Evolutionary conservation across 2,329 filamentous ascomycete genomes (phyloP), one percentile per base, ranked within the genome.

Genomic region (Coniochaeta ligniaria): DNA sequence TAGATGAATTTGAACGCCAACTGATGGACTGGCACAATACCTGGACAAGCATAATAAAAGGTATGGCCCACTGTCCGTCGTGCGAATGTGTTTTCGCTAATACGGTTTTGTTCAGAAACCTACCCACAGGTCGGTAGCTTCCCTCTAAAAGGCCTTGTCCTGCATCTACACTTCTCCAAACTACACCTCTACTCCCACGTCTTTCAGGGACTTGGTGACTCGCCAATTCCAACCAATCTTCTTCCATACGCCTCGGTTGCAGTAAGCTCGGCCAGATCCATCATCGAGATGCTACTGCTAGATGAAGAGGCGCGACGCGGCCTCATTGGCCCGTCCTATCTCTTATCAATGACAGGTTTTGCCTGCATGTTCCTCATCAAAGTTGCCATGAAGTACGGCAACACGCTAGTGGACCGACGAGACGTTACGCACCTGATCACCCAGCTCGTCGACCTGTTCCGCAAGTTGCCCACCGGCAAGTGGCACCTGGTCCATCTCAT

Each of bases 281-380:
- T 75, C 43, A 69, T 77, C 58, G 70, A 74, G 31, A 67, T 76
- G 60, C 65, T 76, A 1, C 61, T 75, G 3, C 68, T 65, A 3
- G 74, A 77, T 43, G 62, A 65, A 9, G 70, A 74, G 36, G 71
- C 77, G 16, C 67, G 69, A 6, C 66, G 67, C 24, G 67, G 69
- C 0, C 69, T 67, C 1, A 43, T 28, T 71, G 77, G 80, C 1
- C 80, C 80, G 1, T 77, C 78, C 3, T 82, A 81, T 57, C 73
- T 81, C 50, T 77, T 80, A 60, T 79, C 77, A 52, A 83, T 82
- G 80, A 80, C 78, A 0, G 78, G 77, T 0, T 82, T 82, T 61
- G 79, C 80, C 1, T 81, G 78, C 65, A 78, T 81, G 64, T 82
- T 83, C 61, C 71, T 82, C 1, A 73, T 80, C 38, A 80, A 81